phyloP scores from a whole-genome alignment of 2,329 filamentous ascomycete genomes.

The Elsinoe perseae region DNA sequence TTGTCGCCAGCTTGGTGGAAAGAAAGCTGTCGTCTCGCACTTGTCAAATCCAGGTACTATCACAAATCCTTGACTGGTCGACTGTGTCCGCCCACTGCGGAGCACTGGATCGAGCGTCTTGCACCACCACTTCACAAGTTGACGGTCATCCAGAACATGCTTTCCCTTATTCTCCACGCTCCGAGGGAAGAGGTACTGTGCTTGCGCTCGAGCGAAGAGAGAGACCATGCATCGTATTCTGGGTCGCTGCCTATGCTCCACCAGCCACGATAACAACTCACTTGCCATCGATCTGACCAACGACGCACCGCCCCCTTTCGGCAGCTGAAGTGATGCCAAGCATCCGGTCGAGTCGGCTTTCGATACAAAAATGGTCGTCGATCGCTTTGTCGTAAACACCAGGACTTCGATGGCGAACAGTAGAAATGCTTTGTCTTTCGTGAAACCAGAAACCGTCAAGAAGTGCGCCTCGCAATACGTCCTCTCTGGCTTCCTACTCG shows the following conservation, averaged over 20 bases:
- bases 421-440: conserved; percentile 44
- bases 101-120: conserved; percentile 73
- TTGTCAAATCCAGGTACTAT: conserved; percentile 78
- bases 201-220: conserved; percentile 83
- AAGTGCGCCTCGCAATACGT: conserved; percentile 88
- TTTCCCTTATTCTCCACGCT: conserved; percentile 79
- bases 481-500: conserved; percentile 60
- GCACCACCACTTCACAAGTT: conserved; percentile 94
- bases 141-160: conserved; percentile 84
- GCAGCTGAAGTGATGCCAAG: conserved; percentile 56
- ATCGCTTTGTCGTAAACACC: conserved; percentile 69
- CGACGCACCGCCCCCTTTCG: conserved; percentile 54
- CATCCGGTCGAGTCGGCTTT: conserved; percentile 97
- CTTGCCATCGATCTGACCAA: conserved; percentile 67
- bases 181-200: conserved; percentile 89
- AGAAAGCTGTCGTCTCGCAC: conserved; percentile 71
- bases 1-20: conserved; percentile 49
- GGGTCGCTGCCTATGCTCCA: conserved; percentile 57
- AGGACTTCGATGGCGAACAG: conserved; percentile 80
- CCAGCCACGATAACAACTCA: conserved; percentile 67
- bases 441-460: conserved; percentile 49
- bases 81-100: conserved; percentile 30
- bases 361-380: conserved; percentile 86
- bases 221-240: conserved; percentile 69
- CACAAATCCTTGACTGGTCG: conserved; percentile 60